Evolutionary conservation across 164 flowering plant genomes (phyloP), one percentile per base, ranked within the genome.

Genomic region (Vitis amurensis): DNA sequence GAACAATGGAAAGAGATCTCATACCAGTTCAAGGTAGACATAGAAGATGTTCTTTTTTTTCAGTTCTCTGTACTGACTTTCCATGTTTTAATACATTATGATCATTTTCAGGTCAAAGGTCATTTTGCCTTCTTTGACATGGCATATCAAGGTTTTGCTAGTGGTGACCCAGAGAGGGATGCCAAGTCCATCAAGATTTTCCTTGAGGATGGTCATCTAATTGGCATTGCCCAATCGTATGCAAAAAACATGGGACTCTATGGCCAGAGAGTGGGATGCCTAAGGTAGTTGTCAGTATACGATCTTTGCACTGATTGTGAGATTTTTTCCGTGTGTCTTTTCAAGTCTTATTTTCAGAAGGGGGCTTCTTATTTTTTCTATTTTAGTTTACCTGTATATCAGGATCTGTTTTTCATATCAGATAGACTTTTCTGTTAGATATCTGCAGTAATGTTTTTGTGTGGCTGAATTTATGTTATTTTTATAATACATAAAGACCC

Each of bases 131-230:
- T 95, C 79, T 95, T 95, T 79, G 99, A 95, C 80, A 93, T 92
- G 98, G 99, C 99, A 64, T 95, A 95, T 82, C 99, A 93, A 89
- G 99, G 99, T 69, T 95, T 95, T 85, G 99, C 98, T 27, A 95
- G 91, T 81, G 98, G 99, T 72, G 93, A 90, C 78, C 96, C 97
- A 59, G 93, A 95, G 73, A 88, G 81, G 76, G 99, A 95, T 86
- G 98, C 96, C 59, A 90, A 85, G 64, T 79, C 99, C 55, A 93
- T 95, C 71, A 81, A 96, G 74, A 91, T 95, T 68, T 95, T 95
- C 71, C 94, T 93, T n/a, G 88, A 92, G 79, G 99, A 95, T 84
- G 97, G 98, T 47, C 98, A 93, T 80, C 67, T 73, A 37, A 85
- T 92, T 69, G 98, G 94, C 71, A 84, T 94, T 84, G 87, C 98